phyloP scores from a whole-genome alignment of 2,329 filamentous ascomycete species.

The Xylogone sp. region DNA sequence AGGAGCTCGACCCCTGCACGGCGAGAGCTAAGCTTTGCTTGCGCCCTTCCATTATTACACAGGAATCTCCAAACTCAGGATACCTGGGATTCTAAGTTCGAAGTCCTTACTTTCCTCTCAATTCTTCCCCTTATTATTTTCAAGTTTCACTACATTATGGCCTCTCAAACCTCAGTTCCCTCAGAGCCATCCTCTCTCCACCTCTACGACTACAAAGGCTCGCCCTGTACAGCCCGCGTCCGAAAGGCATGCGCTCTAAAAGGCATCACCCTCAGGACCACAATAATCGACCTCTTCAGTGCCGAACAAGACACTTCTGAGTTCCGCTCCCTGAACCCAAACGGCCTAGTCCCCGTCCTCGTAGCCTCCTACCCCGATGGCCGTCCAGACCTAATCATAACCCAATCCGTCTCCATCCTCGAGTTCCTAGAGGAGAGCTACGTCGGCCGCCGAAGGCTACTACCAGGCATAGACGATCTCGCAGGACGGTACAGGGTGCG shows the following conservation, averaged over 20 bases:
- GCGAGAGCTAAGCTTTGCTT: too few species aligned
- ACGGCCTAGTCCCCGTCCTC: not conserved
- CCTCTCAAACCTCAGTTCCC: too few species aligned
- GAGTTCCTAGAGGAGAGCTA: slow-evolving; percentile 57
- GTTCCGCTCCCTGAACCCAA: not conserved
- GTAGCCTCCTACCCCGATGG: not conserved
- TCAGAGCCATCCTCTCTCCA: not conserved
- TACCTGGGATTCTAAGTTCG: too few species aligned
- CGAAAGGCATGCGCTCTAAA: slow-evolving; percentile 9
- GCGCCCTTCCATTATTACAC: too few species aligned
- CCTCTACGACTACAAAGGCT: not conserved
- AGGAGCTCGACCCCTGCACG: too few species aligned
- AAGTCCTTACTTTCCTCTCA: too few species aligned
- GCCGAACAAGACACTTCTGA: not conserved
- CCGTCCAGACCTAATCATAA: slow-evolving; percentile 22
- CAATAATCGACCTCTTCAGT: not conserved
- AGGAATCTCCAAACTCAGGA: too few species aligned
- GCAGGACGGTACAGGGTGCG: slow-evolving; percentile 45
- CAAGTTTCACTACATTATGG: too few species aligned
- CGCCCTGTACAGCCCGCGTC: slow-evolving; percentile 8
- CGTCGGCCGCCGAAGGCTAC: slow-evolving; percentile 35
- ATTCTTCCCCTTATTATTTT: too few species aligned
- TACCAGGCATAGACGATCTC: slow-evolving; percentile 39
- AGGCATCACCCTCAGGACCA: slow-evolving; percentile 4
- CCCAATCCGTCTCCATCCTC: slow-evolving; percentile 54